Percentiles rank a stretch among this genome's conserved stretches.
Evolutionary conservation across 306 rosid genomes (phyloP).

Genomic region (Geum urbanum): DNA sequence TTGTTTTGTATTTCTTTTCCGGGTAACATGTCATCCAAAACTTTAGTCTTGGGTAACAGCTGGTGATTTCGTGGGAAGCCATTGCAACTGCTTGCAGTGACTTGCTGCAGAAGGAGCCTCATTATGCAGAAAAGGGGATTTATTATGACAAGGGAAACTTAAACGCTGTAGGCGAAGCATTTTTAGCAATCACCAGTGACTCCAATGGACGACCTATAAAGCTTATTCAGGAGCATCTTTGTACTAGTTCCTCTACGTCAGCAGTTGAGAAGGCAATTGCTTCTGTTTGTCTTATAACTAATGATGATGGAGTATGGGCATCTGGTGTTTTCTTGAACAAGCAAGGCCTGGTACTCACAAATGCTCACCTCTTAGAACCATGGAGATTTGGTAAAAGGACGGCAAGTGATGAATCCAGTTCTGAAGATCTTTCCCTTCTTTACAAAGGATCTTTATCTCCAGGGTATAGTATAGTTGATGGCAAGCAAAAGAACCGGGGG

Average conservation of each 20-base stretch:
- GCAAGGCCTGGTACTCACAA: slow-evolving; percentile 85
- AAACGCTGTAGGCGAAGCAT: slow-evolving; percentile 29
- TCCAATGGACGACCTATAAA: slow-evolving; percentile 31
- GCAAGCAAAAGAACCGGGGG: slow-evolving; percentile 31
- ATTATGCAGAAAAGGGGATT: slow-evolving; percentile 34
- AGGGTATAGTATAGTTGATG: slow-evolving; percentile 24
- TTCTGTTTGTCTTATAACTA: slow-evolving; percentile 78
- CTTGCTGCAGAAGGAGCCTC: slow-evolving; percentile 53
- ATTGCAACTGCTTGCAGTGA: slow-evolving; percentile 61
- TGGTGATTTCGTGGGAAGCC: slow-evolving; percentile 96
- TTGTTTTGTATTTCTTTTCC: slow-evolving; percentile 12
- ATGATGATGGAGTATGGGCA: slow-evolving; percentile 90
- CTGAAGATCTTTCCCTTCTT: slow-evolving; percentile 26
- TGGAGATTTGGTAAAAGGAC: slow-evolving; percentile 84
- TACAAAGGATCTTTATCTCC: slow-evolving; percentile 30
- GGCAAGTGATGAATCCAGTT: slow-evolving; percentile 31
- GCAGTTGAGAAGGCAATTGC: slow-evolving; percentile 68
- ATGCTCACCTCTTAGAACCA: slow-evolving; percentile 89
- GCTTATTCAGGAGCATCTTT: slow-evolving; percentile 22
- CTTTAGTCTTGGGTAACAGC: slow-evolving; percentile 82
- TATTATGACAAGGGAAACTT: slow-evolving; percentile 31
- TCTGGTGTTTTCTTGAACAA: slow-evolving; percentile 74
- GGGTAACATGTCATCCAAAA: slow-evolving; percentile 61
- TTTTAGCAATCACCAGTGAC: slow-evolving; percentile 19
- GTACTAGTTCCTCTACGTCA: slow-evolving; percentile 32